phyloP scores from a whole-genome alignment of 2,329 filamentous ascomycete species.

The Alternaria gaisen region DNA sequence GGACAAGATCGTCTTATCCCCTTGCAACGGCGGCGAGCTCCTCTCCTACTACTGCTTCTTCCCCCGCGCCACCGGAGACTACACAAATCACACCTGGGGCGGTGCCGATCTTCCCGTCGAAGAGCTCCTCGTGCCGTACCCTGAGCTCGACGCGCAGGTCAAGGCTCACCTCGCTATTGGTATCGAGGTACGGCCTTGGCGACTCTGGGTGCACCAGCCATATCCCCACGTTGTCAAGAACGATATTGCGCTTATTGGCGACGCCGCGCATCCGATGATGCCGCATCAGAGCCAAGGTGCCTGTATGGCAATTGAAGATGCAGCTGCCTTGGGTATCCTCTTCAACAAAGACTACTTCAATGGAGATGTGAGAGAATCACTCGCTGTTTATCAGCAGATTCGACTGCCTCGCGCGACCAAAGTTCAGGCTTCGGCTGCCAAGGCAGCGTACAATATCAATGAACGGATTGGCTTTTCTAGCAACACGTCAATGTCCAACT shows the following conservation, averaged over 20 bases:
- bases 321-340: slow-evolving; percentile 68
- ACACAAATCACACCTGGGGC: slow-evolving; percentile 68
- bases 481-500: slow-evolving; percentile 65
- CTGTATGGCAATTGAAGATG: slow-evolving; percentile 74
- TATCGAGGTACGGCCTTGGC: slow-evolving; percentile 70
- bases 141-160: slow-evolving; percentile 67
- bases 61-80: slow-evolving; percentile 67
- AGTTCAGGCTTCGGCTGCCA: slow-evolving; percentile 50
- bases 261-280: slow-evolving; percentile 75
- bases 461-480: slow-evolving; percentile 64
- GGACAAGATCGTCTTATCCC: slow-evolving; percentile 75
- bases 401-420: slow-evolving; percentile 50
- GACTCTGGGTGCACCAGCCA: slow-evolving; percentile 70
- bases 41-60: slow-evolving; percentile 78
- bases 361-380: slow-evolving; percentile 43
- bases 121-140: slow-evolving; percentile 69
- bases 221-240: slow-evolving; percentile 66
- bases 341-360: slow-evolving; percentile 61
- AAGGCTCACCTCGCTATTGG: slow-evolving; percentile 66
- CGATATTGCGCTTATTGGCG: slow-evolving; percentile 67
- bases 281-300: slow-evolving; percentile 75
- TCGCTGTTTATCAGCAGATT: slow-evolving; percentile 49
- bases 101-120: slow-evolving; percentile 62
- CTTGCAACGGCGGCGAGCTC: slow-evolving; percentile 71
- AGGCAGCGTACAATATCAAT: slow-evolving; percentile 52